These are phyloP conservation scores for Chloropicon primus DNA, from an alignment of 139 green algal species.

Conservation along the genomic window DNA sequence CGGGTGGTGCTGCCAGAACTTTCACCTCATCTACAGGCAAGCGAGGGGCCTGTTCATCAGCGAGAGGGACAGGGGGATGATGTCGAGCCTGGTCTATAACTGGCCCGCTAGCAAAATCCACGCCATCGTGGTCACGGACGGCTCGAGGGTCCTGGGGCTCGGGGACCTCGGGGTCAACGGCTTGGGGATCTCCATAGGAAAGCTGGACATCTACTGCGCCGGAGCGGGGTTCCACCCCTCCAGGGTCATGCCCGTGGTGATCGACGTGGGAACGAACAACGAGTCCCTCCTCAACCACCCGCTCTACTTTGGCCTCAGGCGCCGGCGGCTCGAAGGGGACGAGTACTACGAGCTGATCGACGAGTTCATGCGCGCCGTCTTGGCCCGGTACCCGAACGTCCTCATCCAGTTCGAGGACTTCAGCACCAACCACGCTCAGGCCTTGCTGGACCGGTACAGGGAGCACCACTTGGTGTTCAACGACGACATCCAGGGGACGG, in stretches of 20 bases:
- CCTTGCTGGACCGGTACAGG: constrained; percentile 49
- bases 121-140: constrained; percentile 62
- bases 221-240: constrained; percentile 71
- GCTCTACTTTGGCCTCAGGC: constrained; percentile 49
- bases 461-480: constrained; percentile 51
- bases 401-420: constrained; percentile 73
- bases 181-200: constrained; percentile 65
- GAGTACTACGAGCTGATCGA: constrained; percentile 36
- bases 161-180: constrained; percentile 71
- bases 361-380: constrained; percentile 53
- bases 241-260: constrained; percentile 67
- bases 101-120: constrained; percentile 42
- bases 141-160: constrained; percentile 62
- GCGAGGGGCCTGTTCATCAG: neutral
- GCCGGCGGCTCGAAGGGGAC: constrained; percentile 44
- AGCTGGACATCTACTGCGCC: constrained; percentile 89
- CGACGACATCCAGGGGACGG: constrained; percentile 50
- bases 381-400: constrained; percentile 37
- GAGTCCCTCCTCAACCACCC: constrained; percentile 23
- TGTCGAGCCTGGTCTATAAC: constrained; percentile 24
- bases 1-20: constrained; percentile 42
- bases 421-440: constrained; percentile 31
- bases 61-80: neutral
- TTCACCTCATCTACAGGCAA: neutral
- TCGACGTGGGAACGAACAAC: constrained; percentile 85